Evolutionary conservation across 108 stramenopile species (phyloP), one percentile per base, ranked within the genome.

Genomic region (Ochromonas danica): DNA sequence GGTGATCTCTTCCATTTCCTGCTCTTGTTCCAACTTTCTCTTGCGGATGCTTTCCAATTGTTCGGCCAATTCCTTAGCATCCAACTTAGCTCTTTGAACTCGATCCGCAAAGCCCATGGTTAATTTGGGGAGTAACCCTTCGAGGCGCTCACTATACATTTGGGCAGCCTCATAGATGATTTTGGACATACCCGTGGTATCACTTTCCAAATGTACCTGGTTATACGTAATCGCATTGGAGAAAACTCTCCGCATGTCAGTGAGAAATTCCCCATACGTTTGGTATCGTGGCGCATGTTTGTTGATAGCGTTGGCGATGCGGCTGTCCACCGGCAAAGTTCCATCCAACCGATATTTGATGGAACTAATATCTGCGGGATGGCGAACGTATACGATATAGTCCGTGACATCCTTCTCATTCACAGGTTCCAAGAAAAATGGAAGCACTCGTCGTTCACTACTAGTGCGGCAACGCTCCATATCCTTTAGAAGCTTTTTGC

Each of bases 401-500:
- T 67, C 63, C 3, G 35, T 6, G 30, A 67, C 10, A 36, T 6
- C 31, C 63, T 35, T 36, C 63, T 28, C 35, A 67, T 67, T 36
- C 27, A 67, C 63, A 36, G 63, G 63, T 10, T 14, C 63, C 6
- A 35, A 31, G 63, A 67, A 67, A 36, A 31, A 36, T 3, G 3
- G 17, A 3, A 67, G 25, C 31, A 14, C 14, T 3, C 17, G 17
- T 10, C 63, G 17, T 33, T 67, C 63, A 35, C 25, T 6, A 67
- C 25, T 67, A 36, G 17, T 67, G 6, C 63, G 63, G 6, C 33
- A 67, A 3, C 63, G 63, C 35, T 67, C 63, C 27, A 67, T 14
- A 33, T 67, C 63, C 63, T 67, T 67, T 10, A 67, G 35, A 36
- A 67, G 63, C 63, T 67, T 67, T 67, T 67, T 67, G 63, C 63